Evolutionary conservation across 2,329 filamentous ascomycete species (phyloP).

Genomic region (Didymella pinodella): DNA sequence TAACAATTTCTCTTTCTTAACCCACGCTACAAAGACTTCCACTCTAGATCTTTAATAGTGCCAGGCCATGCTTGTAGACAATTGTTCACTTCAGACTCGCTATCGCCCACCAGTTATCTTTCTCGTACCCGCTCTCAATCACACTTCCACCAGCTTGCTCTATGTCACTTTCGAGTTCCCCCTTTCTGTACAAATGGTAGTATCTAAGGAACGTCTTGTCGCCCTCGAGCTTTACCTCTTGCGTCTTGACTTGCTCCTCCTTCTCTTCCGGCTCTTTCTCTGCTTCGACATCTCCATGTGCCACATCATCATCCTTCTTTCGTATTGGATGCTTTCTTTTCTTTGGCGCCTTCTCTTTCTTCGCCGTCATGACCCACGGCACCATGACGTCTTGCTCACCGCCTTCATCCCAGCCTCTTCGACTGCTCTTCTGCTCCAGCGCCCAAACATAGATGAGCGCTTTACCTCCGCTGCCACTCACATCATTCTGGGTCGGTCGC

Average conservation of each 20-base stretch:
- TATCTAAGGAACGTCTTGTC: slow-evolving; percentile 81
- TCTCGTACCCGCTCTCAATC: slow-evolving; percentile 86
- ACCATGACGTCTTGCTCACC: slow-evolving; percentile 92
- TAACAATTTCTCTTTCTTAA: background rate
- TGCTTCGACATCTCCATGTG: slow-evolving; percentile 1
- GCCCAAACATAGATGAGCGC: slow-evolving; percentile 94
- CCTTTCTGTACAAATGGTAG: slow-evolving; percentile 89
- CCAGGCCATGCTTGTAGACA: background rate
- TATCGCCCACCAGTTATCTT: slow-evolving; percentile 98
- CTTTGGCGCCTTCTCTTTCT: slow-evolving; percentile 45
- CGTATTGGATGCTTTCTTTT: slow-evolving; percentile 27
- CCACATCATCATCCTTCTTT: slow-evolving; percentile 17
- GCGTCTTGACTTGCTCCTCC: slow-evolving; percentile 20
- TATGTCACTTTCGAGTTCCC: slow-evolving; percentile 86
- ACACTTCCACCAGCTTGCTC: slow-evolving; percentile 76
- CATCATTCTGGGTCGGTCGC: slow-evolving; percentile 30
- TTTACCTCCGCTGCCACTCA: slow-evolving; percentile 58
- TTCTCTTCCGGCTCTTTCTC: slow-evolving; percentile 24
- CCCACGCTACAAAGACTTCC: background rate
- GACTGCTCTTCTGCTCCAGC: slow-evolving; percentile 85
- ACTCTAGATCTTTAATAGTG: background rate
- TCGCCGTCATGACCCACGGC: slow-evolving; percentile 79
- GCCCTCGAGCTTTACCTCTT: slow-evolving; percentile 27
- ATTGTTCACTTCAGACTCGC: slow-evolving; percentile 39
- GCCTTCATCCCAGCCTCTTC: slow-evolving; percentile 86